Conservation (phyloP, 2,329 filamentous ascomycete genomes). For the Blastomyces parvus region DNA sequence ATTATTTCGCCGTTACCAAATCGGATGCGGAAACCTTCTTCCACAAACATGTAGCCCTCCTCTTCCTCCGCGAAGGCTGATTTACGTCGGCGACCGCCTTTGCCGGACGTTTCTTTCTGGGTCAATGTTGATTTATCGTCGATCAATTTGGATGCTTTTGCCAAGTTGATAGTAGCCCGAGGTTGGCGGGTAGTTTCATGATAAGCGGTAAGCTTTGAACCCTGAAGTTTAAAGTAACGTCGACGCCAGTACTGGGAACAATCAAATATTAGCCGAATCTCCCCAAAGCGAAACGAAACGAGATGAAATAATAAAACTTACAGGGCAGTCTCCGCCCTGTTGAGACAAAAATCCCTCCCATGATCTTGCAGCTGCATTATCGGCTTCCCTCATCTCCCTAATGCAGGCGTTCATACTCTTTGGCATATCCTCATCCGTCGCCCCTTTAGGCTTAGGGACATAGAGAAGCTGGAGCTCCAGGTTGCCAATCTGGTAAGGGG, state of each 20-base stretch:
- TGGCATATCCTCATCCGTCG: constrained; percentile 90
- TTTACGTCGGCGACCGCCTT: constrained; percentile 70
- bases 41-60: constrained; percentile 98
- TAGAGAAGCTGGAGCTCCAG: constrained; percentile 89
- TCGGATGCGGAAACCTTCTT: constrained; percentile 96
- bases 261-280: constrained; percentile 32
- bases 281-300: constrained; percentile 15
- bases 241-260: constrained; percentile 78
- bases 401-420: constrained; percentile 99
- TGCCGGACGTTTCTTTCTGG: constrained; percentile 70
- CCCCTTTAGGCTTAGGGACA: constrained; percentile 80
- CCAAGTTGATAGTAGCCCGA: constrained; percentile 90
- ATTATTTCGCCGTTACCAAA: constrained; percentile 98
- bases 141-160: constrained; percentile 85
- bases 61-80: constrained; percentile 97
- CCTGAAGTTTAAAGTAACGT: constrained; percentile 89
- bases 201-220: constrained; percentile 85
- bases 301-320: constrained; percentile 45
- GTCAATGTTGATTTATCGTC: constrained; percentile 79
- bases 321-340: constrained; percentile 93
- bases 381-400: constrained; percentile 82
- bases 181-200: constrained; percentile 93
- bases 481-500: constrained; percentile 95
- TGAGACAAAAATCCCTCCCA: constrained; percentile 90
- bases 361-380: constrained; percentile 64